Evolutionary conservation across 768 basidiomycete species (phyloP).

Genomic region (Neoboletus brunneissimus): DNA sequence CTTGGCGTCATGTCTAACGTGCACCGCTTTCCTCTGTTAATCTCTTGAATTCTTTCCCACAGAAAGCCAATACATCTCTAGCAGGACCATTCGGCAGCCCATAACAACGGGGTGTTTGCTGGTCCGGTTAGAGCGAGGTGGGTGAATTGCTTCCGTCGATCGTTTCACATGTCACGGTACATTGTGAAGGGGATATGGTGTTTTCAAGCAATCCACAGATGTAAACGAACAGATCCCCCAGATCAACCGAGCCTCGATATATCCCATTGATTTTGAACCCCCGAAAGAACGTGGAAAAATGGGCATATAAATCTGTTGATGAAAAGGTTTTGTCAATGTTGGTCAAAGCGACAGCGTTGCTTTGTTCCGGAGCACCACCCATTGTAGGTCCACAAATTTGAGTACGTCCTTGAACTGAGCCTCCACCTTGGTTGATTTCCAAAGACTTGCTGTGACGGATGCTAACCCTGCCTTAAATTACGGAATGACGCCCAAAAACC

Average conservation of each 20-base stretch:
- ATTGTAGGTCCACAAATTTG: constrained; percentile 4
- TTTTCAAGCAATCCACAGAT: neutral
- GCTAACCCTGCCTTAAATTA: neutral
- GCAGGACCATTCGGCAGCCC: too few species aligned
- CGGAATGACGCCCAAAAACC: neutral
- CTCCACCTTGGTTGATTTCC: neutral
- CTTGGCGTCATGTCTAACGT: neutral
- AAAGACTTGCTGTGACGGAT: neutral
- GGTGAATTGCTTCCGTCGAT: neutral
- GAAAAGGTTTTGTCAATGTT: neutral
- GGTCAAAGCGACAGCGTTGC: constrained; percentile 2
- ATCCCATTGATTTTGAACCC: neutral
- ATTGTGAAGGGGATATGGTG: too few species aligned
- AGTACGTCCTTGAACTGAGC: neutral
- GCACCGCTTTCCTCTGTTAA: neutral
- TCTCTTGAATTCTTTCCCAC: neutral
- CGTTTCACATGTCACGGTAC: neutral
- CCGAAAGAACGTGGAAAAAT: neutral
- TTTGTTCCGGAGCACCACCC: neutral
- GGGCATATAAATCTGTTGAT: neutral
- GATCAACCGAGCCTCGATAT: neutral
- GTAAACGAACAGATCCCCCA: neutral
- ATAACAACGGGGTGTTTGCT: neutral
- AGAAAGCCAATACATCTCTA: neutral
- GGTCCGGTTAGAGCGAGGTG: neutral